A percentile compares a stretch with the other conserved stretches of the same genome.
Evolutionary conservation across 352 stramenopile genomes (phyloP).

Genomic region (Pythium phragmitis): DNA sequence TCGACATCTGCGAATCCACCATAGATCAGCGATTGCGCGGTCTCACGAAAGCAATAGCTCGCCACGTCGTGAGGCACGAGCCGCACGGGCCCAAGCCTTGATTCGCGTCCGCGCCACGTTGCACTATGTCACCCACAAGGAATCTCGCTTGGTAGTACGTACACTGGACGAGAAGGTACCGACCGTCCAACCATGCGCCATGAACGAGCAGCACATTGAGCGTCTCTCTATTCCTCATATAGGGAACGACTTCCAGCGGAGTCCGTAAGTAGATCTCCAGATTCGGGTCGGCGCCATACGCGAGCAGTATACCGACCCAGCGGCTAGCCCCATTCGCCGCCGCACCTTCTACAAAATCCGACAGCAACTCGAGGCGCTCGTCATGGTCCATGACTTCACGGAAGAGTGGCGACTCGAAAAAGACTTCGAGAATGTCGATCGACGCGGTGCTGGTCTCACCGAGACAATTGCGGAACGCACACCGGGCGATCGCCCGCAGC

Average conservation of each 20-base stretch:
- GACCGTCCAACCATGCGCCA: background rate
- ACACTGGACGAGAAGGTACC: background rate
- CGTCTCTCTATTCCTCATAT: background rate
- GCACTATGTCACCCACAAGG: no score
- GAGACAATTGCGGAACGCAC: no score
- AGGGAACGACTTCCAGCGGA: background rate
- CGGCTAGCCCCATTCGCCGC: background rate
- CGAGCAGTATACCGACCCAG: slow-evolving; percentile 17
- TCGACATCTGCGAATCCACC: background rate
- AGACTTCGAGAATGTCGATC: no score
- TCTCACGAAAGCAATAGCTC: background rate
- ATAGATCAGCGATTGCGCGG: background rate
- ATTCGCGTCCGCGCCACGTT: no score
- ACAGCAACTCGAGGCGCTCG: background rate
- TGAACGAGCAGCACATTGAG: background rate
- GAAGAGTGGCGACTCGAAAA: no score
- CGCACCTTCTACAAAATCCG: background rate
- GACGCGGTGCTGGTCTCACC: no score
- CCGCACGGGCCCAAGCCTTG: no score
- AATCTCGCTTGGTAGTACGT: background rate
- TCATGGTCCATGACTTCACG: no score
- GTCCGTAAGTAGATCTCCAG: background rate
- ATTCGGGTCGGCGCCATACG: slow-evolving; percentile 22
- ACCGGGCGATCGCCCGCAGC: no score
- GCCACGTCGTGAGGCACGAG: background rate